Conservation (phyloP, 805 yeast genomes). For the Metschnikowia dekortorum region DNA sequence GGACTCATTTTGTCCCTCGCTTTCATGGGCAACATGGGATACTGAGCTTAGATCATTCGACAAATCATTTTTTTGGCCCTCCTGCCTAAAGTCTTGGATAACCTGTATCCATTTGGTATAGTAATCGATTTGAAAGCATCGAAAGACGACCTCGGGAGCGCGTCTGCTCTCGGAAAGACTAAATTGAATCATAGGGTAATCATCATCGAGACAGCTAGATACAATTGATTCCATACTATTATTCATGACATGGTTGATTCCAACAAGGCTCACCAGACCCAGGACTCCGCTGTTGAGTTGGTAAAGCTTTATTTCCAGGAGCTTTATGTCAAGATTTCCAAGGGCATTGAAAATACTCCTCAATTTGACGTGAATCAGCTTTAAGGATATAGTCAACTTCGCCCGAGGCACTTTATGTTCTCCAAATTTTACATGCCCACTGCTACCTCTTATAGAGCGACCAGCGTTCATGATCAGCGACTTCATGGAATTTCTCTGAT, state of each 20-base stretch:
- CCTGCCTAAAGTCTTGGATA: conserved; percentile 3
- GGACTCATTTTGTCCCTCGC: background rate
- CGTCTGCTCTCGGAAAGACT: conserved; percentile 22
- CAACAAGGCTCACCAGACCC: conserved; percentile 20
- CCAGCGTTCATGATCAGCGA: conserved; percentile 6
- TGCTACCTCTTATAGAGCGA: conserved; percentile 9
- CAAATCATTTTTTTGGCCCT: background rate
- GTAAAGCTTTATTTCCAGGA: conserved; percentile 18
- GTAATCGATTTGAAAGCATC: conserved; percentile 51
- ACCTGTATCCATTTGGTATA: conserved; percentile 53
- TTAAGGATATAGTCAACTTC: conserved; percentile 27
- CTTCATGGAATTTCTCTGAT: background rate
- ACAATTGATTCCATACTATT: background rate
- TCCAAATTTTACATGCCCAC: conserved; percentile 6
- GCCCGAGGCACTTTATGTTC: conserved; percentile 32
- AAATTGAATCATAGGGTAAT: conserved; percentile 24
- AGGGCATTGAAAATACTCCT: conserved; percentile 19
- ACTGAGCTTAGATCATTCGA: background rate
- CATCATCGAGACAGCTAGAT: background rate
- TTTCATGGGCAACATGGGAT: background rate
- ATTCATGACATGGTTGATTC: conserved; percentile 8
- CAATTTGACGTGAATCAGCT: conserved; percentile 17
- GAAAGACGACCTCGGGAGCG: conserved; percentile 39
- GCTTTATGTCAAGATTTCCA: conserved; percentile 21
- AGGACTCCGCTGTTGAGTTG: conserved; percentile 16